Conservation (phyloP, 177 flowering plant species). For the Vitis hybrid region DNA sequence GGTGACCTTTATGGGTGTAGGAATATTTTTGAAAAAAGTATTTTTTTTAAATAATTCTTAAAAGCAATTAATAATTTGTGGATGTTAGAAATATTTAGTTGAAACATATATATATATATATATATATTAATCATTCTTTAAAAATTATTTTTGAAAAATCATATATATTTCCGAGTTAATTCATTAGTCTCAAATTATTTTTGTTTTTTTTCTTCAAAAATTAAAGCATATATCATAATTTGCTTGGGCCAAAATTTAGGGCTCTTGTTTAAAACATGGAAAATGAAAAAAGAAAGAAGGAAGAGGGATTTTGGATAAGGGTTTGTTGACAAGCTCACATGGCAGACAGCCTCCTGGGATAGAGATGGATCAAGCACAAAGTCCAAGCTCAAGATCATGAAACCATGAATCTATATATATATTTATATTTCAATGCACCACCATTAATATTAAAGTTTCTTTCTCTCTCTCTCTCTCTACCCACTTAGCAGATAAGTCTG, state of each 20-base stretch:
- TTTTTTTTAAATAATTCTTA: too few species aligned
- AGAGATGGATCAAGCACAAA: slow-evolving; percentile 10
- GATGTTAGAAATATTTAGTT: too few species aligned
- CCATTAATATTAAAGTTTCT: not conserved
- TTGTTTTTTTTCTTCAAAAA: too few species aligned
- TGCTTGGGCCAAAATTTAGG: not conserved
- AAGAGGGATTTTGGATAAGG: not conserved
- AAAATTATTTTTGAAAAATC: too few species aligned
- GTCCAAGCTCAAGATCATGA: slow-evolving; percentile 3
- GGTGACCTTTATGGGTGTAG: too few species aligned
- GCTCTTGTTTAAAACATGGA: not conserved
- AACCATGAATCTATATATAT: not conserved
- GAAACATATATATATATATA: too few species aligned
- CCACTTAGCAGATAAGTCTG: not conserved
- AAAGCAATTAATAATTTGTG: too few species aligned
- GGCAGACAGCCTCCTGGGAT: not conserved
- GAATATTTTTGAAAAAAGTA: too few species aligned
- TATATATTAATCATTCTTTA: too few species aligned
- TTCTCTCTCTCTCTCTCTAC: not conserved
- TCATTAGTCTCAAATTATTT: not conserved
- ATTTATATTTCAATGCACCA: not conserved
- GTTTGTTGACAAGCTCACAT: not conserved
- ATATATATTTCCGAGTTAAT: too few species aligned
- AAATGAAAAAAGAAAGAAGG: not conserved
- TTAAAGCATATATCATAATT: too few species aligned